Base-by-base conservation (phyloP, 345 rosid genomes). In the Durio zibethinus region DNA sequence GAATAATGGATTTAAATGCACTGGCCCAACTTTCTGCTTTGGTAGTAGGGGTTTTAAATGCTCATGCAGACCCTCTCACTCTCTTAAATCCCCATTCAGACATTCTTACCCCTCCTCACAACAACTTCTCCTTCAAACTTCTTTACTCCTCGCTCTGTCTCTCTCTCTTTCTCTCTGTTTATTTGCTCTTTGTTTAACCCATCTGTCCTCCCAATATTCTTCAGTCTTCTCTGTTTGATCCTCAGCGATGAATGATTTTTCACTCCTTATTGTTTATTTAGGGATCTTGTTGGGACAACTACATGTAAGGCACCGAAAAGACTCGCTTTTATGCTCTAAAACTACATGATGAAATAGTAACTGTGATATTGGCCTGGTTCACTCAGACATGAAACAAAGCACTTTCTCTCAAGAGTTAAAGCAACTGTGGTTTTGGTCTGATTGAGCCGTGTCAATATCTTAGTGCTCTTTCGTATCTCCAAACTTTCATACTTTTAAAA, bases 391-490 rank as follows among this genome's bases (percentile, higher is more conserved):
- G n/a, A 18, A 42, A 0, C 7, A 23, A 16, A 27, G 9, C 36
- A 57, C 14, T 27, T 25, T 7, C 36, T 25, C 57, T 45, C 9
- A n/a, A 12, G 12, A 70, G 11, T 33, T 50, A 25, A 3, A 59
- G 38, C 62, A 33, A 35, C n/a, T 38, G 48, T 4, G 36, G 23
- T 62, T 29, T 79, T 15, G 9, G 43, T 38, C 82, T 90, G 94
- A 90, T 90, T 90, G 92, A 90, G 92, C 92, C 94, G 94, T 85
- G 94, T 88, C 94, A 90, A 90, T 90, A 90, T 90, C 91, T 80
- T 80, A 84, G 85, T 84, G 76, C 87, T 84, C 79, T 86, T 85
- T 85, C 91, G 77, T 75, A 61, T 62, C 61, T 62, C 62, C 69
- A 31, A 50, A 35, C 40, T 71, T 71, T 4, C 21, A 71, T 50